Evolutionary conservation across 345 rosid species (phyloP), one percentile per base, ranked within the genome.

Genomic region (Mercurialis annua): DNA sequence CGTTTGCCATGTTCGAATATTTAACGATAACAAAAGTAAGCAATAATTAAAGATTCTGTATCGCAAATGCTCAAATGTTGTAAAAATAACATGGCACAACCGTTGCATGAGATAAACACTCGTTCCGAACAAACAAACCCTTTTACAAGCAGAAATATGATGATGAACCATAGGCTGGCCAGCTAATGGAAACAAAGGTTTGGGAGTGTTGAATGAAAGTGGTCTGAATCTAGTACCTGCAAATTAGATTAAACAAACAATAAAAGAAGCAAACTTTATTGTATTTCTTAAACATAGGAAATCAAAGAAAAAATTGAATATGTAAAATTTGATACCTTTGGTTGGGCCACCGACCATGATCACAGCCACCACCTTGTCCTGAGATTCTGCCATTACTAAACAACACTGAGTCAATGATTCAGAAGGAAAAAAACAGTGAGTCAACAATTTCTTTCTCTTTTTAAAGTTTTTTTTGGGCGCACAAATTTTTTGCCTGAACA

Each of bases 281-380:
- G 10, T 58, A 26, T n/a, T 9, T 24, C 31, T 16, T 14, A n/a
- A 54, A 34, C 50, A 21, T 54, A 3, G 24, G 49, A 26, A 47
- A 30, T 24, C 14, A 27, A 68, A 62, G 0, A 27, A 1, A 24
- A 29, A 58, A 24, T 50, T 12, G 56, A 6, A 50, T 9, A 29
- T 21, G 21, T 6, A 46, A 44, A 12, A 23, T 36, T 18, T 23
- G 48, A 15, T 53, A 86, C 97, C 95, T 90, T 86, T 88, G 43
- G 97, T 88, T 54, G 97, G 94, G 17, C 97, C 95, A 59, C 97
- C 97, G 26, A 90, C 97, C 92, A 90, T 83, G 76, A 90, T 90
- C 72, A 90, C 95, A 59, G 92, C 97, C 58, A 86, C 89, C 66
- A 85, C 89, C 77, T 80, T 82, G 73, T 85, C 94, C 54, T 70